Evolutionary conservation across 495 filamentous ascomycete species (phyloP).

Genomic region (Lineolata rhizophorae): DNA sequence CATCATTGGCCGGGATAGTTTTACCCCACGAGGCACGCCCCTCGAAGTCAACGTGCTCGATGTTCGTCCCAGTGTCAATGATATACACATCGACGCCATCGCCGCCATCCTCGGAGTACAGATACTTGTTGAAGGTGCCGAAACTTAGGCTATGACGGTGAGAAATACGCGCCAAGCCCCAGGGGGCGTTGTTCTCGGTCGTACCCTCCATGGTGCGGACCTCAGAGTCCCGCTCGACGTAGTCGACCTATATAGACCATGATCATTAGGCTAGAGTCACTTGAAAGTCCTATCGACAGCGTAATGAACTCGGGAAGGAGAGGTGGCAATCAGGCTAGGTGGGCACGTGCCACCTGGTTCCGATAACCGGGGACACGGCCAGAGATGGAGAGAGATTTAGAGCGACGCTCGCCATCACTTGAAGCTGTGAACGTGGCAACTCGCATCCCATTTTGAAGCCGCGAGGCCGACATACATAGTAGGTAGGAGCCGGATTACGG

Average conservation of each 20-base stretch:
- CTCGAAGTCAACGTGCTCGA: conserved; percentile 88
- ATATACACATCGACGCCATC: conserved; percentile 98
- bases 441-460: no score
- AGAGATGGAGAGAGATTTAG: no score
- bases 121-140: conserved; percentile 92
- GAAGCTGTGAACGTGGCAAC: no score
- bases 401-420: no score
- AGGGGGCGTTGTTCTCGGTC: conserved; percentile 79
- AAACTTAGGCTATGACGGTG: conserved; percentile 74
- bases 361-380: no score
- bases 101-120: conserved; percentile 75
- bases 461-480: conserved; percentile 1
- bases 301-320: no score
- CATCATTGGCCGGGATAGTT: conserved; percentile 72
- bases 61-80: conserved; percentile 93
- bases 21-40: conserved; percentile 91
- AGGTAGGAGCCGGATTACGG: no score
- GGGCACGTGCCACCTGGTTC: no score
- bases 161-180: conserved; percentile 95
- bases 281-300: not conserved
- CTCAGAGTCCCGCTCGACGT: conserved; percentile 82
- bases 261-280: conserved; percentile 1
- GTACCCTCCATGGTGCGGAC: conserved; percentile 53
- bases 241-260: conserved; percentile 53
- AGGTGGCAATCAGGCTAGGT: no score